Conservation (phyloP, 495 filamentous ascomycete genomes). For the Xylaria nigripes region DNA sequence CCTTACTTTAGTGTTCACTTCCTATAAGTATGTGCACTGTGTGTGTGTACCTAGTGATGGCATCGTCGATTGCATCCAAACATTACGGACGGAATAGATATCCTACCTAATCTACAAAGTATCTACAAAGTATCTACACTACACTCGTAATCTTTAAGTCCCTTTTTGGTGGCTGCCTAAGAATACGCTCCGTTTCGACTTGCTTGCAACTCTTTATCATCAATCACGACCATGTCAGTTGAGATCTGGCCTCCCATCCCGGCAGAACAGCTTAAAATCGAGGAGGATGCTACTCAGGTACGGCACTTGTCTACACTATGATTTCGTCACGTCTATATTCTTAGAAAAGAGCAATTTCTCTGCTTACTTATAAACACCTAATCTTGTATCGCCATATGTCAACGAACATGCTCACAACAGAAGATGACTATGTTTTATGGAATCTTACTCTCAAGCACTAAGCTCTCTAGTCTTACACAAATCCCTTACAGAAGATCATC, state of each 20-base stretch:
- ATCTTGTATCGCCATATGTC: neutral
- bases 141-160: too few relatives aligned
- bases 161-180: neutral
- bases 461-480: neutral
- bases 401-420: slow-evolving; percentile 15
- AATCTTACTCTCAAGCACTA: slow-evolving; percentile 7
- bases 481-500: slow-evolving; percentile 13
- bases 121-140: too few relatives aligned
- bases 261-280: slow-evolving; percentile 52
- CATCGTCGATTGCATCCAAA: too few relatives aligned
- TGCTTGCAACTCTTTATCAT: slow-evolving; percentile 7
- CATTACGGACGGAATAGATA: too few relatives aligned
- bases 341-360: too few relatives aligned
- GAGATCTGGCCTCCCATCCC: slow-evolving; percentile 68
- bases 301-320: slow-evolving; percentile 14
- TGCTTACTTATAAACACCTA: neutral
- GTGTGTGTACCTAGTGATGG: too few relatives aligned
- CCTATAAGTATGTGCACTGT: too few relatives aligned
- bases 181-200: neutral
- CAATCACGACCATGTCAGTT: slow-evolving; percentile 53
- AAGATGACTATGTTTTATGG: slow-evolving; percentile 31
- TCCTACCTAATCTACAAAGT: too few relatives aligned
- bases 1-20: too few relatives aligned
- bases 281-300: slow-evolving; percentile 63
- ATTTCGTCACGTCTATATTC: neutral